Conservation (phyloP, 805 yeast genomes). For the Sugiyamaella chiloensis region DNA sequence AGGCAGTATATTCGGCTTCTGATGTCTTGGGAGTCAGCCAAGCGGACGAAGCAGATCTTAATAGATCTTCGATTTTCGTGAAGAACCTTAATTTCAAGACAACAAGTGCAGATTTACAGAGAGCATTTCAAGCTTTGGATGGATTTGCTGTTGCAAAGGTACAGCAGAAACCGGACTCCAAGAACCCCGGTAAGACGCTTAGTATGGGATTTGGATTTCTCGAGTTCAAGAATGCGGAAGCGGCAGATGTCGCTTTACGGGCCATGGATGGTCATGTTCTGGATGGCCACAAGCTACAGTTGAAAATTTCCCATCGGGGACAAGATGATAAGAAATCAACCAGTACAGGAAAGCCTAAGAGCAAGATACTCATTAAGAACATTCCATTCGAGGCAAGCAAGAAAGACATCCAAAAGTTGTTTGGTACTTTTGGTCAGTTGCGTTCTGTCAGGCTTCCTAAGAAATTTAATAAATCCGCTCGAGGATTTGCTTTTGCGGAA, state of each 20-base stretch:
- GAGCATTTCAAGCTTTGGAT: conserved; percentile 61
- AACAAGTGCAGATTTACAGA: conserved; percentile 51
- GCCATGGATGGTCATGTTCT: conserved; percentile 72
- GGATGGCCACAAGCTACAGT: conserved; percentile 86
- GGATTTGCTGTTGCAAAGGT: conserved; percentile 84
- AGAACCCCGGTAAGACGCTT: conserved; percentile 56
- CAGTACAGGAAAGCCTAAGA: conserved; percentile 28
- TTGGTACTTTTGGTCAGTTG: conserved; percentile 91
- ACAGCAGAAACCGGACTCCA: conserved; percentile 85
- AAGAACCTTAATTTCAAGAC: conserved; percentile 90
- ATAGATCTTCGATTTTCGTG: conserved; percentile 72
- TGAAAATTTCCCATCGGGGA: conserved; percentile 83
- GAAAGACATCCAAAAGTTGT: conserved; percentile 86
- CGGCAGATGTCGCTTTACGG: conserved; percentile 73
- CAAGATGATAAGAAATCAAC: conserved; percentile 23
- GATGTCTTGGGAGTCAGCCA: conserved; percentile 40
- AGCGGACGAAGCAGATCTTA: conserved; percentile 31
- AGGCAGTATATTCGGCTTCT: conserved; percentile 42
- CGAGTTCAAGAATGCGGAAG: conserved; percentile 75
- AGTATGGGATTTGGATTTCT: conserved; percentile 99
- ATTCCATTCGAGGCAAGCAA: conserved; percentile 95
- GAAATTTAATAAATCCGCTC: conserved; percentile 89
- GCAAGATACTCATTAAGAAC: conserved; percentile 88
- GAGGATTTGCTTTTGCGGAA: conserved; percentile 98
- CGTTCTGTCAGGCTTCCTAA: conserved; percentile 94